Evolutionary conservation across 495 filamentous ascomycete species (phyloP), one percentile per base, ranked within the genome.

Genomic region (Saxophila tyrrhenica): DNA sequence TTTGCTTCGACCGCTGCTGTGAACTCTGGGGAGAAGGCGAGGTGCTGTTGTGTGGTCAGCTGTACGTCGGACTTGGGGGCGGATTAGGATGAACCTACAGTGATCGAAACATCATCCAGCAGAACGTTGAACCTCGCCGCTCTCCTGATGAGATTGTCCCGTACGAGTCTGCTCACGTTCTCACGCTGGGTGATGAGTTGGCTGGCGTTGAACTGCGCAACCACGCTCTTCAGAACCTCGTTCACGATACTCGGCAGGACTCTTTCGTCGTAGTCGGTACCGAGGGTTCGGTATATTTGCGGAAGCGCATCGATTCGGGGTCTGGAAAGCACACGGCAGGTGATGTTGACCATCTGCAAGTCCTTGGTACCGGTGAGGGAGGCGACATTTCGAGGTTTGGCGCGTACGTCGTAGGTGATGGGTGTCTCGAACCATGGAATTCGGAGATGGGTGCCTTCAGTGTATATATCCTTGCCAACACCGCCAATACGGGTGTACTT

Each of bases 281-380:
- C 92, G 10, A 98, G 81, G 1, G 92, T 98, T 45, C 92, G 82
- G 75, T 96, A 98, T 61, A 98, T 97, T 69, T 91, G 86, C 3
- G 92, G 92, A 25, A 98, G 82, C 25, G 90, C 86, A 52, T 87
- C 80, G 62, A 97, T 74, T 38, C 85, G 81, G 55, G 92, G 92
- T 66, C 87, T 78, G 43, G 89, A 95, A 51, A 98, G 87, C 48
- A 98, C 92, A 89, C 92, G 94, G 74, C 92, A 98, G 65, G 94
- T 98, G 70, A 98, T 98, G 78, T 98, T 98, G 68, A 98, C 92
- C 92, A 98, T 98, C 78, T 98, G 92, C 68, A 98, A 73, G 71
- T 98, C 92, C 73, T 98, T 98, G 65, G 92, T 98, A 60, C 94
- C 92, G 51, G 92, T 97, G 52, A 98, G 83, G 65, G 92, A 98